These are phyloP conservation scores for Lonicera japonica DNA, from an alignment of 129 eudicot species.

Conservation along the genomic window DNA sequence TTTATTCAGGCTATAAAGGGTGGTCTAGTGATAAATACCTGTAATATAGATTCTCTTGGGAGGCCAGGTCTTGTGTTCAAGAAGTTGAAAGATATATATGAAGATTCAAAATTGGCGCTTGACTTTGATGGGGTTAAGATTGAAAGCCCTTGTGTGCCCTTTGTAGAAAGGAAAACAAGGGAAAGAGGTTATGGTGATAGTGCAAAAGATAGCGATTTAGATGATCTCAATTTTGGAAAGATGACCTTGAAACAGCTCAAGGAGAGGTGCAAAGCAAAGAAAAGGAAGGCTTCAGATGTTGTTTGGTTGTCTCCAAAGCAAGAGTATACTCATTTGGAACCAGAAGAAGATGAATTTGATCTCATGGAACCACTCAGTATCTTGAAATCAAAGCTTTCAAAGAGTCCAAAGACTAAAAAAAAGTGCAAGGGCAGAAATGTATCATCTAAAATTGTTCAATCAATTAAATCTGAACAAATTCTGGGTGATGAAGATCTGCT, in stretches of 20 bases:
- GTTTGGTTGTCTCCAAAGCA: conserved; percentile 16
- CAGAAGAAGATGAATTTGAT: conserved; percentile 48
- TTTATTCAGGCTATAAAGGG: conserved; percentile 20
- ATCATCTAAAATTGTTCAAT: conserved; percentile 9
- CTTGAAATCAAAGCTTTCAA: conserved; percentile 37
- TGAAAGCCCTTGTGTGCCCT: conserved; percentile 16
- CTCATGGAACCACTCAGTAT: conserved; percentile 53
- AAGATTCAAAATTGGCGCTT: not conserved
- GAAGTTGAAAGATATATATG: conserved; percentile 21
- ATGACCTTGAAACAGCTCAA: conserved; percentile 53
- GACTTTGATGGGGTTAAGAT: conserved; percentile 2
- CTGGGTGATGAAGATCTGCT: conserved; percentile 11
- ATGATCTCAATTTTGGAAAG: conserved; percentile 24
- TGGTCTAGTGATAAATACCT: conserved; percentile 31
- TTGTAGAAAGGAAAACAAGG: conserved; percentile 36
- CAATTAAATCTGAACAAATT: conserved; percentile 16
- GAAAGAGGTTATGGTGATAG: conserved; percentile 11
- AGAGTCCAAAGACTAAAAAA: conserved; percentile 26
- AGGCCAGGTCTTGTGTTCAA: conserved; percentile 40
- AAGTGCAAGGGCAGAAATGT: conserved; percentile 17
- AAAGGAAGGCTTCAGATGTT: conserved; percentile 38
- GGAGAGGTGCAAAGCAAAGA: conserved; percentile 38
- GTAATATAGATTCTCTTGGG: conserved; percentile 38
- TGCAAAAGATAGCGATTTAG: conserved; percentile 15
- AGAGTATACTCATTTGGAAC: conserved; percentile 11